Conservation (phyloP, 345 rosid species). For the Psidium friedrichsthalianum region DNA sequence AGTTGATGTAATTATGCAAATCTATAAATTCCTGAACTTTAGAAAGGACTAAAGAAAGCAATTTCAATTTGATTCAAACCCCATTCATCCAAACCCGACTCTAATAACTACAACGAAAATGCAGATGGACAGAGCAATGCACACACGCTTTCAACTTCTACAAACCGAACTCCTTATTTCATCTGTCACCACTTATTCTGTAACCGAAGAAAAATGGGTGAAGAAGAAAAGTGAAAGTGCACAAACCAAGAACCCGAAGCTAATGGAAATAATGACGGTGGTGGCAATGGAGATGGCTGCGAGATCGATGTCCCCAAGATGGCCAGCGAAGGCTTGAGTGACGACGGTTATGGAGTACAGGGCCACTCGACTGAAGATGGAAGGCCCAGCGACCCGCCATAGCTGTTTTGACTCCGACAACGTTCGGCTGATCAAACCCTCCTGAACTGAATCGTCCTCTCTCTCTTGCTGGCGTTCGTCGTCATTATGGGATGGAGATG, state of each 20-base stretch:
- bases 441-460: neutral
- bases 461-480: neutral
- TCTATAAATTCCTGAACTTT: neutral
- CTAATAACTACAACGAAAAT: neutral
- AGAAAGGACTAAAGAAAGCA: neutral
- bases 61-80: neutral
- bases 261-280: slow-evolving; percentile 33
- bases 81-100: neutral
- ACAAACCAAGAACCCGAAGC: slow-evolving; percentile 39
- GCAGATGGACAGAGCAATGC: neutral
- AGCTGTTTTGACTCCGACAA: slow-evolving; percentile 30
- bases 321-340: slow-evolving; percentile 42
- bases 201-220: neutral
- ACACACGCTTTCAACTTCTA: neutral
- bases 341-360: slow-evolving; percentile 38
- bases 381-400: slow-evolving; percentile 41
- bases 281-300: slow-evolving; percentile 50
- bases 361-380: slow-evolving; percentile 43
- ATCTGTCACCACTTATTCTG: neutral
- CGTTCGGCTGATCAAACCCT: neutral
- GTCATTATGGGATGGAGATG: neutral
- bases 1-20: neutral
- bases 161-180: neutral
- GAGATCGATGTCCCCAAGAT: slow-evolving; percentile 34
- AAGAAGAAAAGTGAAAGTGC: neutral